phyloP scores from a whole-genome alignment of 2,329 filamentous ascomycete species.

The Aspergillus caelatus region DNA sequence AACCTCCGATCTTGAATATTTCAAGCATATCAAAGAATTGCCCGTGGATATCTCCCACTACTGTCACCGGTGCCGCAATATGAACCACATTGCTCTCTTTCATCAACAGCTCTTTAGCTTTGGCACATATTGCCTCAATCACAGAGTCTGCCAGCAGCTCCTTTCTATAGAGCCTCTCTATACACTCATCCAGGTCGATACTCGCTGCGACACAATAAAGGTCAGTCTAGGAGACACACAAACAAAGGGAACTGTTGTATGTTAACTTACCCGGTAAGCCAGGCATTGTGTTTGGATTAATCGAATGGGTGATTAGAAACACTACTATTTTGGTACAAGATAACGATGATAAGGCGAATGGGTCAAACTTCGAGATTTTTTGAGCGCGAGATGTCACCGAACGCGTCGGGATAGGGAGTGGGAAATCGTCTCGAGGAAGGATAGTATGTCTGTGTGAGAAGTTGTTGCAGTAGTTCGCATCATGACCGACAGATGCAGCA shows the following conservation, averaged over 20 bases:
- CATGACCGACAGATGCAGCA: conserved; percentile 25
- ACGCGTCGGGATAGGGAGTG: conserved; percentile 1
- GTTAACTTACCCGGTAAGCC: conserved; percentile 46
- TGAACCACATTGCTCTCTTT: conserved; percentile 99
- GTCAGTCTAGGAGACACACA: neutral
- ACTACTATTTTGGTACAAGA: conserved; percentile 13
- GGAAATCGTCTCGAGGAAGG: conserved; percentile 18
- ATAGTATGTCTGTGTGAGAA: conserved; percentile 26
- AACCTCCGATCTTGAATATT: conserved; percentile 97
- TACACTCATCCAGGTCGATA: conserved; percentile 98
- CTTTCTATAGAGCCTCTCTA: conserved; percentile 93
- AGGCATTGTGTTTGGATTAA: conserved; percentile 41
- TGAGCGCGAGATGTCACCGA: conserved; percentile 5
- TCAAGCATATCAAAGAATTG: conserved; percentile 99
- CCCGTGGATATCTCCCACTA: conserved; percentile 97
- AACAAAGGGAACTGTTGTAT: neutral
- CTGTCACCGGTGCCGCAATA: conserved; percentile 90
- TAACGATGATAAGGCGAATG: conserved; percentile 3
- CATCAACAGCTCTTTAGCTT: conserved; percentile 98
- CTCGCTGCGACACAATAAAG: conserved; percentile 63
- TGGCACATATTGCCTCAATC: conserved; percentile 98
- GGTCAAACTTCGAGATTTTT: conserved; percentile 2
- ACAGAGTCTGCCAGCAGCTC: conserved; percentile 96
- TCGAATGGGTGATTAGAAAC: conserved; percentile 4
- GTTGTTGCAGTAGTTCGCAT: conserved; percentile 32